Evolutionary conservation across 176 grass and related monocot genomes (phyloP).

Genomic region (Rhynchospora tenuis): DNA sequence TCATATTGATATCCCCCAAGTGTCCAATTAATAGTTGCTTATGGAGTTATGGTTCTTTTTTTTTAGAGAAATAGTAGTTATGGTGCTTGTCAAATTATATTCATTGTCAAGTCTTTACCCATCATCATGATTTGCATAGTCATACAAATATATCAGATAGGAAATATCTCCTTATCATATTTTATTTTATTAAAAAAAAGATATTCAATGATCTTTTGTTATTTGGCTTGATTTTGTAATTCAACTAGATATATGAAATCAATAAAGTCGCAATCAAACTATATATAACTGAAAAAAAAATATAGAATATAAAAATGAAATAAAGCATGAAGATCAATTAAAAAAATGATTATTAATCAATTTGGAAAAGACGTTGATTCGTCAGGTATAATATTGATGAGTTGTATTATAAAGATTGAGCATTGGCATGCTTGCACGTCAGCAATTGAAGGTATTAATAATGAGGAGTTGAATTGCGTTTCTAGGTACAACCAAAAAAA

Average conservation of each 20-base stretch:
- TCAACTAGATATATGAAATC: not conserved
- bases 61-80: no score
- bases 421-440: conserved; percentile 10
- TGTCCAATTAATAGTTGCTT: no score
- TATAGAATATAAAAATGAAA: not conserved
- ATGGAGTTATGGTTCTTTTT: not conserved
- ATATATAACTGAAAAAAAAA: not conserved
- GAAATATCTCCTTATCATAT: not conserved
- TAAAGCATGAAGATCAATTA: not conserved
- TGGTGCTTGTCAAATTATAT: not conserved
- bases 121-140: not conserved
- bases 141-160: not conserved
- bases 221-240: not conserved
- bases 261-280: not conserved
- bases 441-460: not conserved
- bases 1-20: no score
- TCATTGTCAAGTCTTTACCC: not conserved
- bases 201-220: not conserved
- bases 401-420: not conserved
- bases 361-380: not conserved
- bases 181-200: no score
- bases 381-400: not conserved
- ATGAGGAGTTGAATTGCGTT: not conserved
- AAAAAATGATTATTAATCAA: not conserved
- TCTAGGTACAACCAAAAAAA: not conserved